These are phyloP conservation scores for Diutina pseudorugosa DNA, from an alignment of 1,139 yeast species.

Conservation along the genomic window DNA sequence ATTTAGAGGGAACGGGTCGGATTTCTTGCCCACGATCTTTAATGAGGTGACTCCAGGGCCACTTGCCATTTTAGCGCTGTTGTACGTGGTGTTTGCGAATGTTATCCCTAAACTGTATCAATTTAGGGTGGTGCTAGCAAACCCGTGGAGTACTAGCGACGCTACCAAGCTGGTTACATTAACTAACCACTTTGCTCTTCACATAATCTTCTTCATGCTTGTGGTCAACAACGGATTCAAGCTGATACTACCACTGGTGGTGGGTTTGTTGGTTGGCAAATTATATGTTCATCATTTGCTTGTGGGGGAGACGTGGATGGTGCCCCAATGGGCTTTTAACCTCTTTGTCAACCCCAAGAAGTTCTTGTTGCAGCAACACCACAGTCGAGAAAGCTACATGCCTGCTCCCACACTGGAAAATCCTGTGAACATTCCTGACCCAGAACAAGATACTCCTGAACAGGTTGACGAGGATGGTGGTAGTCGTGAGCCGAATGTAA, in stretches of 20 bases:
- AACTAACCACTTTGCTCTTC: conserved; percentile 48
- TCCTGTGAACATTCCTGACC: conserved; percentile 5
- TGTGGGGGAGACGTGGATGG: conserved; percentile 49
- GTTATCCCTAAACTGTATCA: conserved; percentile 50
- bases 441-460: conserved; percentile 14
- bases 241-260: conserved; percentile 36
- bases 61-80: conserved; percentile 45
- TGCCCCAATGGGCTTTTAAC: conserved; percentile 15
- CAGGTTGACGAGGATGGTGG: conserved; percentile 13
- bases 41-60: conserved; percentile 46
- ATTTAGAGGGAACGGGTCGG: conserved; percentile 10
- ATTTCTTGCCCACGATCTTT: conserved; percentile 16
- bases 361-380: conserved; percentile 8
- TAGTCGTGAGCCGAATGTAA: conserved; percentile 7
- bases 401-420: conserved; percentile 8
- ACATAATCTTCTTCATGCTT: conserved; percentile 39
- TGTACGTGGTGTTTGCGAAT: conserved; percentile 44
- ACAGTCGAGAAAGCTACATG: conserved; percentile 11
- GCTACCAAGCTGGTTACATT: conserved; percentile 22
- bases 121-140: conserved; percentile 34
- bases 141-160: conserved; percentile 7
- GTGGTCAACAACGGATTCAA: conserved; percentile 41
- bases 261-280: conserved; percentile 53
- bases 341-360: conserved; percentile 15
- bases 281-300: conserved; percentile 41